Evolutionary conservation across 768 basidiomycete species (phyloP).

Genomic region (Amanita polypyramis): DNA sequence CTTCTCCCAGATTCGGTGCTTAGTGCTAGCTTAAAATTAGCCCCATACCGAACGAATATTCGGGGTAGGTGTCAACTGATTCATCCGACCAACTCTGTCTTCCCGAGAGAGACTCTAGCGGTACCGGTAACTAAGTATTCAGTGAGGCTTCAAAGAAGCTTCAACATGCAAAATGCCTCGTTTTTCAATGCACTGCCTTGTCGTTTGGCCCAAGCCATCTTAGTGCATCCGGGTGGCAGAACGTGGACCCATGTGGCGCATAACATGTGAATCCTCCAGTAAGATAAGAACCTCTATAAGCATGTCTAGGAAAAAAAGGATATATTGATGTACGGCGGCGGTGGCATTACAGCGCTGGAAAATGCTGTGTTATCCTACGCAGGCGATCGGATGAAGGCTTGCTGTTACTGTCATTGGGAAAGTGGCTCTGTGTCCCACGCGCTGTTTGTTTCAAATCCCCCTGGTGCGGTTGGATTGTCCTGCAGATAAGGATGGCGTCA

Average conservation of each 20-base stretch:
- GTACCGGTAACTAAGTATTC: too few species aligned
- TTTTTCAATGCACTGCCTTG: too few species aligned
- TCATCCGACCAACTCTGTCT: too few species aligned
- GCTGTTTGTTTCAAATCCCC: constrained; percentile 62
- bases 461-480: constrained; percentile 60
- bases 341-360: not conserved
- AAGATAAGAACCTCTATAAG: not conserved
- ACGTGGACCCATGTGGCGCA: not conserved
- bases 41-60: too few species aligned
- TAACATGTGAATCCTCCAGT: not conserved
- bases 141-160: too few species aligned
- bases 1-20: too few species aligned
- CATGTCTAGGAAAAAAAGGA: not conserved
- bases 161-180: too few species aligned
- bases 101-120: too few species aligned
- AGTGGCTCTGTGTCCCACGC: constrained; percentile 61
- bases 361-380: not conserved
- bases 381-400: not conserved
- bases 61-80: too few species aligned
- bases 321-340: not conserved
- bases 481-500: constrained; percentile 17
- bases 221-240: too few species aligned
- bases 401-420: constrained; percentile 13
- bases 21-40: too few species aligned
- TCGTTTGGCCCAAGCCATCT: too few species aligned